These are phyloP conservation scores for Hydnomerulius pinastri DNA, from an alignment of 768 basidiomycete species.

Conservation along the genomic window DNA sequence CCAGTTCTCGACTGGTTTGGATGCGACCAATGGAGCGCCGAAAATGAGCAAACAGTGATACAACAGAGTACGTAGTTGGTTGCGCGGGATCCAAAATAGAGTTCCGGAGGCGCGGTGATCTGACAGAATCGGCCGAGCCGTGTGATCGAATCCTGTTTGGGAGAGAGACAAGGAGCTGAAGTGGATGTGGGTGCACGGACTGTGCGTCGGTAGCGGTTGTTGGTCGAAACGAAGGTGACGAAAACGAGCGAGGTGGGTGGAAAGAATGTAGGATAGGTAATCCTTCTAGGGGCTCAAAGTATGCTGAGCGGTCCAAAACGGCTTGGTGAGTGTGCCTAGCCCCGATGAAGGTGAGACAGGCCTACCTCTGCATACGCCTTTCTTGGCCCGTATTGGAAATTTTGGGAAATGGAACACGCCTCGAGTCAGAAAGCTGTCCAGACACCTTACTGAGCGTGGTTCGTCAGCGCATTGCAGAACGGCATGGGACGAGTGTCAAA, in stretches of 20 bases:
- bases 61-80: conserved; percentile 15
- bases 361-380: conserved; percentile 21
- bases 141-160: conserved; percentile 13
- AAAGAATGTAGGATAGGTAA: conserved; percentile 16
- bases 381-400: not conserved
- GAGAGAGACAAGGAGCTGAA: not conserved
- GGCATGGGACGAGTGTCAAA: not conserved
- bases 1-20: conserved; percentile 1
- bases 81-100: conserved; percentile 21
- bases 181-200: no score
- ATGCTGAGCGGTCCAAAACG: conserved; percentile 5
- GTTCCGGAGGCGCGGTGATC: conserved; percentile 7
- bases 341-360: not conserved
- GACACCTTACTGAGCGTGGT: not conserved
- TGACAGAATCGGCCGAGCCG: conserved; percentile 2
- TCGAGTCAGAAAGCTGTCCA: conserved; percentile 8
- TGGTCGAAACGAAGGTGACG: conserved; percentile 9
- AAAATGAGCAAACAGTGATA: conserved; percentile 15
- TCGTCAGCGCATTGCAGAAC: not conserved
- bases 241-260: conserved; percentile 8
- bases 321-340: not conserved
- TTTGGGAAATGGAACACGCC: not conserved
- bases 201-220: not conserved
- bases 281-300: conserved; percentile 3
- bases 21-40: not conserved